A percentile compares a stretch with the other conserved stretches of the same genome.
These are phyloP conservation scores for Thermoascus crustaceus DNA, from an alignment of 2,329 filamentous ascomycete species.

Conservation along the genomic window DNA sequence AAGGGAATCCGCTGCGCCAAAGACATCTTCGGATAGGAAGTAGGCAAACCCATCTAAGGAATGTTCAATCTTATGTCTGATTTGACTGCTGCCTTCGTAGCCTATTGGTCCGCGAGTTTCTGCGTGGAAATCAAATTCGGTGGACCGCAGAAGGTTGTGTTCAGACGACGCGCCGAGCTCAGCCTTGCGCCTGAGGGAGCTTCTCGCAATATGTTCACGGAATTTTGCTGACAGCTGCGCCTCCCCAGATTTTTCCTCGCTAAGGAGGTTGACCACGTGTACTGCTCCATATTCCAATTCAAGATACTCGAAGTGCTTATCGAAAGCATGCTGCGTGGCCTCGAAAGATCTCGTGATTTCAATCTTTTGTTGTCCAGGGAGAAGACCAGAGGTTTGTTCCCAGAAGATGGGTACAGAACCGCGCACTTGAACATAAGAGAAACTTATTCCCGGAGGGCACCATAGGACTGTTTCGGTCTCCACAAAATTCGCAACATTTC, in stretches of 20 bases:
- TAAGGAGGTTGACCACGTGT: constrained; percentile 90
- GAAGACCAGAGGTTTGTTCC: constrained; percentile 82
- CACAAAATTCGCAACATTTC: constrained; percentile 97
- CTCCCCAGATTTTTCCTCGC: constrained; percentile 78
- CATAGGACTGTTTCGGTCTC: constrained; percentile 92
- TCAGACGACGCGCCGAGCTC: constrained; percentile 50
- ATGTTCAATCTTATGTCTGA: constrained; percentile 66
- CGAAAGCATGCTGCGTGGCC: constrained; percentile 87
- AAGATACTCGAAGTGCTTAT: constrained; percentile 87
- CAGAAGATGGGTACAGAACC: constrained; percentile 95
- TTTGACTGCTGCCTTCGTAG: constrained; percentile 83
- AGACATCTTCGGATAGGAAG: constrained; percentile 68
- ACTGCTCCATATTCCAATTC: constrained; percentile 81
- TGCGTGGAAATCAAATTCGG: constrained; percentile 94
- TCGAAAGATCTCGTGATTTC: constrained; percentile 79
- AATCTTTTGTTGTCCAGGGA: constrained; percentile 92
- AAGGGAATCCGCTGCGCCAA: constrained; percentile 35
- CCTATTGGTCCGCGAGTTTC: constrained; percentile 80
- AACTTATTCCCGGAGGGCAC: constrained; percentile 67
- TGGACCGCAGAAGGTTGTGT: constrained; percentile 67
- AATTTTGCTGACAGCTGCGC: constrained; percentile 75
- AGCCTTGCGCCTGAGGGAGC: constrained; percentile 54
- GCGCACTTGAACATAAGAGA: constrained; percentile 88
- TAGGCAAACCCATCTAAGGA: constrained; percentile 89
- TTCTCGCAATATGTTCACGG: constrained; percentile 65